Conservation (phyloP, 2,329 filamentous ascomycete genomes). For the Dryadomyces quercivorus region DNA sequence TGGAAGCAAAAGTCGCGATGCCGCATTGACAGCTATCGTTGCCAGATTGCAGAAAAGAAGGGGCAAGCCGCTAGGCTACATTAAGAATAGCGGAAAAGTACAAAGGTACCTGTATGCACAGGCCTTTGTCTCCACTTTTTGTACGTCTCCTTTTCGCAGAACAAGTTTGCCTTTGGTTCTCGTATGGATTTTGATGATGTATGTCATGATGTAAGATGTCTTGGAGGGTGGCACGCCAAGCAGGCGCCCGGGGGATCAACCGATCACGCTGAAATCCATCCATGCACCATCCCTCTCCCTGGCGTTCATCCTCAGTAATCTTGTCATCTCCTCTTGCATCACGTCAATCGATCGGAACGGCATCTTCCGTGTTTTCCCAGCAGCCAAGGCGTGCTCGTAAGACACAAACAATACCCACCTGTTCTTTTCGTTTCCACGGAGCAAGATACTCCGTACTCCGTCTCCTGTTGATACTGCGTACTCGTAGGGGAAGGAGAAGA, state of each 20-base stretch:
- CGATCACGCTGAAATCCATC: too few relatives aligned
- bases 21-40: neutral
- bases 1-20: neutral
- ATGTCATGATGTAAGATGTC: neutral
- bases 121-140: too few relatives aligned
- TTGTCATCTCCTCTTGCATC: too few relatives aligned
- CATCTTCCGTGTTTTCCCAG: too few relatives aligned
- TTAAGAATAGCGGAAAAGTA: neutral
- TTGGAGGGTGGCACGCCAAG: neutral
- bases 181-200: neutral
- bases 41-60: conserved; percentile 8
- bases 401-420: too few relatives aligned
- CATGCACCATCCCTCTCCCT: too few relatives aligned
- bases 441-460: neutral
- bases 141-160: too few relatives aligned
- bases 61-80: neutral
- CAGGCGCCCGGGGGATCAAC: too few relatives aligned
- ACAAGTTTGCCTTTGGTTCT: too few relatives aligned
- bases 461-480: neutral
- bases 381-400: neutral
- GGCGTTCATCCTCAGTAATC: too few relatives aligned
- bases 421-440: neutral
- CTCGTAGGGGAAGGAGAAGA: too few relatives aligned
- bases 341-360: too few relatives aligned
- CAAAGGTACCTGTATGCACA: neutral